A percentile compares a stretch with the other conserved stretches of the same genome.
phyloP scores from a whole-genome alignment of 306 rosid species.

The Cajanus cajan region DNA sequence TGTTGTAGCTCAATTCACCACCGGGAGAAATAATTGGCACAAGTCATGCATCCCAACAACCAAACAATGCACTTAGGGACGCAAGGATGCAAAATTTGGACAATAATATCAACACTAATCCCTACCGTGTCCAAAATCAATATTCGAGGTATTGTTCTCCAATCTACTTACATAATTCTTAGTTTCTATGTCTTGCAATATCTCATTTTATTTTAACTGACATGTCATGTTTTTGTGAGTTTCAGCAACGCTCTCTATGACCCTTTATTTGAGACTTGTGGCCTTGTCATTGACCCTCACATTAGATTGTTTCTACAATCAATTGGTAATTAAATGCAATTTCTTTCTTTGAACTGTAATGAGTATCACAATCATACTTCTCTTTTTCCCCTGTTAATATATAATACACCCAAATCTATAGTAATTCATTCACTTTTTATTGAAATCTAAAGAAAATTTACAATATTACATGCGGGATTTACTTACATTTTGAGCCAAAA shows the following conservation, averaged over 20 bases:
- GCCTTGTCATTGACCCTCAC: slow-evolving; percentile 19
- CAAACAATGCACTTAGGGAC: background rate
- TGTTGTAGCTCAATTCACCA: background rate
- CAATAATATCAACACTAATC: too few species aligned
- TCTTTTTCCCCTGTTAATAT: background rate
- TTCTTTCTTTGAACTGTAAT: background rate
- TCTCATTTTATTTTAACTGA: background rate
- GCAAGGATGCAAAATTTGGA: background rate
- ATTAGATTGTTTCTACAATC: background rate
- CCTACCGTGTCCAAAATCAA: background rate
- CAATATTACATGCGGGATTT: background rate
- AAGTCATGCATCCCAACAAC: background rate
- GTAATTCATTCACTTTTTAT: background rate
- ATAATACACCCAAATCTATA: background rate
- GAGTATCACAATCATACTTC: background rate
- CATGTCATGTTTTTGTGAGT: background rate
- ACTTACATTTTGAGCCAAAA: background rate
- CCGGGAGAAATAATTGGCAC: too few species aligned
- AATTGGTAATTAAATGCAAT: background rate
- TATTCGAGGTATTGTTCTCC: background rate
- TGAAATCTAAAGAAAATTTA: background rate
- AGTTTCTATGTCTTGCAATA: background rate
- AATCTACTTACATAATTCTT: background rate
- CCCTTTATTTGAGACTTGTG: background rate
- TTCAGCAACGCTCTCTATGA: background rate